Conservation (phyloP, 1,139 yeast species). For the Blastobotrys persicus region DNA sequence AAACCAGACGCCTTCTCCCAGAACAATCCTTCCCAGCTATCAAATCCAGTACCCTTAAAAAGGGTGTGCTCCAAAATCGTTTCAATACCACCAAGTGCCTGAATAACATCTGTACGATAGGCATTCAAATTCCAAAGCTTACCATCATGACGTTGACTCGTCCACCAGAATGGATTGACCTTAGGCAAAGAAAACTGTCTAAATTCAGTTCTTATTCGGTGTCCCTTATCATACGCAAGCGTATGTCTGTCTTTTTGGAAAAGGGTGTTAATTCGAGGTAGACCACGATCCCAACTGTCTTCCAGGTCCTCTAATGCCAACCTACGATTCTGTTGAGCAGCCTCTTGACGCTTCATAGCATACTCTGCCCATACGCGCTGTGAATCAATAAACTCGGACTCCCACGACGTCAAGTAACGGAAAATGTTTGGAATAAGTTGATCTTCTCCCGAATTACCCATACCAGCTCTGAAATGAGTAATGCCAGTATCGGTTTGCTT, state of each 20-base stretch:
- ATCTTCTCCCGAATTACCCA: slow-evolving; percentile 67
- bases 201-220: slow-evolving; percentile 76
- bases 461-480: slow-evolving; percentile 91
- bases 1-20: slow-evolving; percentile 98
- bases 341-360: slow-evolving; percentile 85
- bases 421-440: slow-evolving; percentile 89
- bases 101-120: slow-evolving; percentile 93
- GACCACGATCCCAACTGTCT: slow-evolving; percentile 92
- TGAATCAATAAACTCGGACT: slow-evolving; percentile 89
- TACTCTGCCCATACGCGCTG: slow-evolving; percentile 98
- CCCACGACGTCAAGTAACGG: slow-evolving; percentile 94
- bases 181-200: slow-evolving; percentile 69
- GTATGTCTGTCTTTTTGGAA: slow-evolving; percentile 96
- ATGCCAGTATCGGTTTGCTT: slow-evolving; percentile 93
- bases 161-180: slow-evolving; percentile 96
- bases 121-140: slow-evolving; percentile 91
- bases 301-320: slow-evolving; percentile 92
- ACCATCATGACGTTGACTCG: slow-evolving; percentile 90
- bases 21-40: slow-evolving; percentile 97
- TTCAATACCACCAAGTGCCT: slow-evolving; percentile 96
- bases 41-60: slow-evolving; percentile 96
- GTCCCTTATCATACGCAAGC: slow-evolving; percentile 92
- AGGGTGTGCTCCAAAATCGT: slow-evolving; percentile 93
- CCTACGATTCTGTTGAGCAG: slow-evolving; percentile 79
- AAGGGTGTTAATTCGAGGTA: slow-evolving; percentile 91